Evolutionary conservation across 768 basidiomycete species (phyloP), one percentile per base, ranked within the genome.

Genomic region (Suillus decipiens): DNA sequence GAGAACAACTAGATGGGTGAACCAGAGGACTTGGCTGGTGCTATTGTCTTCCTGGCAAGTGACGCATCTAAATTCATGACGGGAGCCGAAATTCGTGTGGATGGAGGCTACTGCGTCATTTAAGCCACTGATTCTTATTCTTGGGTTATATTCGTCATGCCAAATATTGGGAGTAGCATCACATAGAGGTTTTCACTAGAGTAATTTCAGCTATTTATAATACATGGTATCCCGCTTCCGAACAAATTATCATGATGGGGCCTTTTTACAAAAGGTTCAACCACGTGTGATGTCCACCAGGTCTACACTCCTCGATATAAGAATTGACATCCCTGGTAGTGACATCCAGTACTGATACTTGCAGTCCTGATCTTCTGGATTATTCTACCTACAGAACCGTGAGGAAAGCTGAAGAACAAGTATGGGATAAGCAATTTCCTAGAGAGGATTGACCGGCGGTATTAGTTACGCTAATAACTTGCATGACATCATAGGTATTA

Each of bases 51-150:
- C 75, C 83, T 99, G 19, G 88, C 90, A 9, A 94, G 92, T 66
- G 95, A 97, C 74, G 93, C 95, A 7, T 92, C 90, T 59, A 86
- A 84, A 61, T 98, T 95, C 76, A 89, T 94, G 81, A 96, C 96
- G 3, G 95, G 95, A 10, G 78, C 89, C 19, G 93, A 93, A 68
- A 77, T 93, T 62, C 87, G 89, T 10, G 86, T 97, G 53, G 96
- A 98, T 70, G 95, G 95, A 22, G 95, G 95, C 7, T 96, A 96
- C 77, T 93, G 91, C 74, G 70, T 80, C 48, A 79, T 90, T 66
- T 92, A 78, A 74, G 55, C 6, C 5, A n/a, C 2, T 39, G 1
- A 11, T 33, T 58, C 33, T 24, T 37, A 14, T 45, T 12, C 34
- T 54, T 34, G 43, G 22, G 42, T 62, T 28, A 12, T 41, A 33